These are phyloP conservation scores for Ceratobasidium theobromae DNA, from an alignment of 1,284 basidiomycete genomes.

Conservation along the genomic window DNA sequence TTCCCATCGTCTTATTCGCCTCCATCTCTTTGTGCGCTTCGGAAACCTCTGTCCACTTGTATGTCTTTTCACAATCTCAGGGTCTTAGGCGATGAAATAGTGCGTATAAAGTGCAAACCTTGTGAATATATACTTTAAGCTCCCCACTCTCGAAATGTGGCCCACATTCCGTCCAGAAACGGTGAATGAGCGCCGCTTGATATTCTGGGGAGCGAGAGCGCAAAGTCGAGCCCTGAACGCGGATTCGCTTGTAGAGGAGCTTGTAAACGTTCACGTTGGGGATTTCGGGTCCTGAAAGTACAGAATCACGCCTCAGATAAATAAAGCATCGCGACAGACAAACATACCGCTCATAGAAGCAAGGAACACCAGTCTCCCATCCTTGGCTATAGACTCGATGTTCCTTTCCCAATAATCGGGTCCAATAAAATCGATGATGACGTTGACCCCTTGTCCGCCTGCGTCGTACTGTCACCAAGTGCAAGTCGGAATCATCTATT, in stretches of 20 bases:
- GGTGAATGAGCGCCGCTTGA: slow-evolving; percentile 73
- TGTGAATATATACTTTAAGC: slow-evolving; percentile 75
- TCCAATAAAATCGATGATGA: slow-evolving; percentile 89
- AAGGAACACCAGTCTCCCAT: slow-evolving; percentile 76
- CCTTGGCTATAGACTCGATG: slow-evolving; percentile 69
- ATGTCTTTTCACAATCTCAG: slow-evolving; percentile 57
- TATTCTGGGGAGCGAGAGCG: slow-evolving; percentile 78
- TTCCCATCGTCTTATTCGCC: slow-evolving; percentile 69
- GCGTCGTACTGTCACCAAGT: not conserved
- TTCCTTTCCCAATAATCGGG: slow-evolving; percentile 84
- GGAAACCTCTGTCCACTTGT: slow-evolving; percentile 80
- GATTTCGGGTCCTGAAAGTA: slow-evolving; percentile 61
- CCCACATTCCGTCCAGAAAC: slow-evolving; percentile 61
- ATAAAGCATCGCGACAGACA: not conserved
- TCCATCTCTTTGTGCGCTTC: slow-evolving; percentile 88
- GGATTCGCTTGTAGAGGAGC: slow-evolving; percentile 81
- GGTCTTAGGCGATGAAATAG: not conserved
- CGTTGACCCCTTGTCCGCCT: slow-evolving; percentile 67
- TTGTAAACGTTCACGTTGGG: slow-evolving; percentile 64
- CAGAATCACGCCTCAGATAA: slow-evolving; percentile 23
- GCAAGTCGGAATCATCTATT: not conserved
- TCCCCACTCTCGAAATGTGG: slow-evolving; percentile 58
- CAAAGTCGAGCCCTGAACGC: slow-evolving; percentile 87
- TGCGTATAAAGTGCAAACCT: slow-evolving; percentile 49
- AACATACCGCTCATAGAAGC: slow-evolving; percentile 67